phyloP scores from a whole-genome alignment of 1,139 yeast species.

The Arxiozyma heterogenica region DNA sequence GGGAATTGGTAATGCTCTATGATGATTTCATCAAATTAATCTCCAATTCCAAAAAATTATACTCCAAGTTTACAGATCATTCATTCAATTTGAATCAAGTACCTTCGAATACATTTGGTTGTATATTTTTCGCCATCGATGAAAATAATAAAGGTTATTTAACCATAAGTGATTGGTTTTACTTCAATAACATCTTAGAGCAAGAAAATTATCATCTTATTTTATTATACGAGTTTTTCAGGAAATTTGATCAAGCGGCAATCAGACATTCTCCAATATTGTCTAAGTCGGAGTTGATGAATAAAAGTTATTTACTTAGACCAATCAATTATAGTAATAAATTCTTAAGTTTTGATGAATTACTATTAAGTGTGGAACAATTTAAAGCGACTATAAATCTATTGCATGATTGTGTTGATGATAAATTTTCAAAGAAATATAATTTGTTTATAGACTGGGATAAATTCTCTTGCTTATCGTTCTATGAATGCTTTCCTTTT shows the following conservation, averaged over 20 bases:
- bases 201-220: constrained; percentile 51
- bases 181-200: constrained; percentile 47
- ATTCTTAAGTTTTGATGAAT: constrained; percentile 34
- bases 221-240: constrained; percentile 43
- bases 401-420: constrained; percentile 29
- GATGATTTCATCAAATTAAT: constrained; percentile 31
- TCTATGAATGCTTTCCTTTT: constrained; percentile 23
- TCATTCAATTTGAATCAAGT: constrained; percentile 30
- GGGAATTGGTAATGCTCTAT: constrained; percentile 30
- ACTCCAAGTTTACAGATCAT: constrained; percentile 30
- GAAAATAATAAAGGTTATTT: constrained; percentile 53
- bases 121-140: constrained; percentile 60
- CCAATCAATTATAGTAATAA: constrained; percentile 35
- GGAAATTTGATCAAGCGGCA: constrained; percentile 32
- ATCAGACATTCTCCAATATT: constrained; percentile 20
- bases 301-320: constrained; percentile 15
- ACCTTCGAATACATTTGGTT: constrained; percentile 34
- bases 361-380: constrained; percentile 26
- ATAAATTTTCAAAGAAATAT: constrained; percentile 25
- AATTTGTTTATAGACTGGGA: constrained; percentile 31
- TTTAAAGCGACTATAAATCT: constrained; percentile 30
- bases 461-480: constrained; percentile 23
- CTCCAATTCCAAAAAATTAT: constrained; percentile 29
- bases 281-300: neutral
- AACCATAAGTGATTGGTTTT: constrained; percentile 50